These are phyloP conservation scores for Cupressus sempervirens DNA, from an alignment of 75 land plant genomes.

Conservation along the genomic window DNA sequence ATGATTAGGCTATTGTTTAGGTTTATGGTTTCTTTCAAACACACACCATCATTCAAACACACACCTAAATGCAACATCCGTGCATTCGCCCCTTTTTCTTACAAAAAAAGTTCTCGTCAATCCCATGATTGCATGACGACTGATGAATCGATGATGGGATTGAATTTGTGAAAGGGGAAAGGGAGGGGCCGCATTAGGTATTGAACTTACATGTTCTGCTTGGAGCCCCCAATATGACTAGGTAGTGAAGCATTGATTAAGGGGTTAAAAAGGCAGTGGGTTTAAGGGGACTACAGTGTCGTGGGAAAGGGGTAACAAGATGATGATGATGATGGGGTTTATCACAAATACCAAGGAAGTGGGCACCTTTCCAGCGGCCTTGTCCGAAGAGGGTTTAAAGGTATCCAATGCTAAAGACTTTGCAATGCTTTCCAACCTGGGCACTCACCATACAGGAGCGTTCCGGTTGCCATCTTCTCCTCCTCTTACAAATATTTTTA, in stretches of 20 bases:
- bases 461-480: background rate
- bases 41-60: conserved; percentile 6
- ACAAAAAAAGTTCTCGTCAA: background rate
- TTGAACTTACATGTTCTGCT: background rate
- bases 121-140: conserved; percentile 5
- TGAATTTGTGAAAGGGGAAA: background rate
- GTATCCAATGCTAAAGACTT: conserved; percentile 11
- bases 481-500: background rate
- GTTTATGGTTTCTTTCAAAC: background rate
- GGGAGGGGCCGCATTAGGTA: background rate
- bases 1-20: background rate
- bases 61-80: conserved; percentile 5
- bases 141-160: conserved; percentile 10
- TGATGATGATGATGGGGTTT: background rate
- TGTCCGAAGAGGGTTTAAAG: conserved; percentile 1
- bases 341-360: conserved; percentile 9
- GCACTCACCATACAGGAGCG: background rate
- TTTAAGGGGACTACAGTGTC: background rate
- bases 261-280: no score
- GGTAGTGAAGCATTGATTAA: no score
- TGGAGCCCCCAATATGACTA: background rate
- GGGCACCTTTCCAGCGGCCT: background rate
- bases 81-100: conserved; percentile 1
- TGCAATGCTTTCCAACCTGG: background rate
- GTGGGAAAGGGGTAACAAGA: background rate